Conservation (phyloP, 179 eudicot genomes). For the Sideroxylon spinosum region DNA sequence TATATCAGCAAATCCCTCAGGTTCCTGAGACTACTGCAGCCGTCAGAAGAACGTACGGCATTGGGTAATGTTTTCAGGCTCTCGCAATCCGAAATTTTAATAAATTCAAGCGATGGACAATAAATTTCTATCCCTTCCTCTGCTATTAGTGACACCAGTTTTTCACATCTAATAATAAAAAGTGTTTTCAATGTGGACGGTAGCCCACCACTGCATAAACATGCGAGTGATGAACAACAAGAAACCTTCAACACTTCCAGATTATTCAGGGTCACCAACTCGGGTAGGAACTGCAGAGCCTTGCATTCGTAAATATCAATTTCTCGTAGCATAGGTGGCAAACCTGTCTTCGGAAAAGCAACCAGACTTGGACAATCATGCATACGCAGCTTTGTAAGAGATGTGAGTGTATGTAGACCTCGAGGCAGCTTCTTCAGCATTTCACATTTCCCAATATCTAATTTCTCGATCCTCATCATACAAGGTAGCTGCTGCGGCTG, state of each 20-base stretch:
- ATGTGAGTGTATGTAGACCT: neutral
- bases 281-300: neutral
- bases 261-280: neutral
- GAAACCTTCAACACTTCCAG: neutral
- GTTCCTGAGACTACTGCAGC: neutral
- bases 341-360: neutral
- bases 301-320: neutral
- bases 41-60: neutral
- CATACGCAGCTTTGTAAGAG: neutral
- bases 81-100: neutral
- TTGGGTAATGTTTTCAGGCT: neutral
- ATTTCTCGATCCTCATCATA: neutral
- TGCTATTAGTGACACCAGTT: neutral
- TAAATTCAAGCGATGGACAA: neutral
- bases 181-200: neutral
- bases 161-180: neutral
- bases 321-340: neutral
- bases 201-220: neutral
- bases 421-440: neutral
- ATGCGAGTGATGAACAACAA: neutral
- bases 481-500: neutral
- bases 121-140: neutral
- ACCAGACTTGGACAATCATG: neutral
- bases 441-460: neutral
- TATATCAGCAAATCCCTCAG: neutral